A percentile compares a stretch with the other conserved stretches of the same genome.
Evolutionary conservation across 2,329 filamentous ascomycete genomes (phyloP).

Genomic region (Leptographium lundbergii): DNA sequence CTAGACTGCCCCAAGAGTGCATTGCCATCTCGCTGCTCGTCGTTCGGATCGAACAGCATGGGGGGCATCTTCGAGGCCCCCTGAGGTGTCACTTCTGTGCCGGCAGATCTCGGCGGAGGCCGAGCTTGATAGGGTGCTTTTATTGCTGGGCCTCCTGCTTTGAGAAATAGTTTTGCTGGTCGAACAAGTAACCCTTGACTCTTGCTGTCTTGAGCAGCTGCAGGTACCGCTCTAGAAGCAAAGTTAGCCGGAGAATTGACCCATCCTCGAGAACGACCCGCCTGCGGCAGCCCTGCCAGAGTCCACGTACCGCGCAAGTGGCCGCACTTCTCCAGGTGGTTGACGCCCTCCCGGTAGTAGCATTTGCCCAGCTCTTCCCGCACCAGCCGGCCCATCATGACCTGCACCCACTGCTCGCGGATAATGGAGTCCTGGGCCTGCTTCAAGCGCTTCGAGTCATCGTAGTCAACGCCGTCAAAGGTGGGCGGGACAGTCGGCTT

Average conservation of each 20-base stretch:
- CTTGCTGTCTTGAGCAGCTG: constrained; percentile 64
- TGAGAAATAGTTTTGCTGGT: constrained; percentile 63
- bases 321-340: constrained; percentile 81
- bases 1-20: background rate
- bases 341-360: constrained; percentile 73
- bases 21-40: background rate
- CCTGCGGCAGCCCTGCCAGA: background rate
- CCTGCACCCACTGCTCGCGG: constrained; percentile 77
- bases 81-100: background rate
- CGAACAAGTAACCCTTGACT: constrained; percentile 66
- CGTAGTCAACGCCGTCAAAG: constrained; percentile 79
- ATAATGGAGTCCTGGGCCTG: constrained; percentile 72
- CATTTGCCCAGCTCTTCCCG: constrained; percentile 76
- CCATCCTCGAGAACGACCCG: background rate
- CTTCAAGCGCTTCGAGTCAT: constrained; percentile 70
- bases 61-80: background rate
- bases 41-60: background rate
- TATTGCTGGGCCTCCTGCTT: constrained; percentile 27
- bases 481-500: constrained; percentile 73
- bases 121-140: background rate
- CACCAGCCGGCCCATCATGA: constrained; percentile 79
- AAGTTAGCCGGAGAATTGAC: background rate
- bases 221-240: constrained; percentile 57
- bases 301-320: constrained; percentile 57
- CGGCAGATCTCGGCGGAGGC: background rate